Base-by-base conservation (phyloP, 2,329 filamentous ascomycete species). In the Fusarium sp. region DNA sequence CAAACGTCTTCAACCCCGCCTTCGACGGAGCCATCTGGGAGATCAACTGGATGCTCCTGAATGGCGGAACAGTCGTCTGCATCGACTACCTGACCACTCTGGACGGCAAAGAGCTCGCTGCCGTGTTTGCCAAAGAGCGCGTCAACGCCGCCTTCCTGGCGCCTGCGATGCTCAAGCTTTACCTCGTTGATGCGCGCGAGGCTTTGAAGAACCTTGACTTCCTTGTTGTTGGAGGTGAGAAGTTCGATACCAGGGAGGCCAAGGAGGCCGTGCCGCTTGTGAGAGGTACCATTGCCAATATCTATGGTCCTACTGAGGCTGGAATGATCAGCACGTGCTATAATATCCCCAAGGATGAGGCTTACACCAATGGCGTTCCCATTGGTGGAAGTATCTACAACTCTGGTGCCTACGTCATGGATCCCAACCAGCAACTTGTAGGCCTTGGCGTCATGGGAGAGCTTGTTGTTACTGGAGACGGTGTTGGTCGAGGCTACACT, bases 221-320 rank as follows among this genome's bases (percentile, higher is more conserved):
- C 8, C 44, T 73, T 5, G 19, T 58, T 15, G 30, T 49, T 7
- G 71, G 40, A 19, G 71, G 63, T n/a, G 71, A 73, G 4, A 24
- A 57, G 0, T 39, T 70, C 1, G 64, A 72, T 32, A 30, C 48
- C 0, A 47, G 57, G 5, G 71, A 73, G 24, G 56, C 56, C 0
- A 11, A 44, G 3, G 45, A 44, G 3, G 55, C 59, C 1, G 28
- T 37, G 6, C 22, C 7, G 1, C 48, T 63, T 26, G 26, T 58
- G 9, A 19, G 28, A 2, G 49, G 48, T 1, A 43, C 30, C 5
- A 26, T 28, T 10, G 56, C 35, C 0, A 71, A 75, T 11, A 63
- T 22, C 0, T 75, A 75, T n/a, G 73, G 73, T 0, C 71, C 73
- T 3, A 74, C 73, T 0, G 73, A 75, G 39, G 74, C 73, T 48